Evolutionary conservation across 805 yeast species (phyloP).

Genomic region (Ogataea naganishii): DNA sequence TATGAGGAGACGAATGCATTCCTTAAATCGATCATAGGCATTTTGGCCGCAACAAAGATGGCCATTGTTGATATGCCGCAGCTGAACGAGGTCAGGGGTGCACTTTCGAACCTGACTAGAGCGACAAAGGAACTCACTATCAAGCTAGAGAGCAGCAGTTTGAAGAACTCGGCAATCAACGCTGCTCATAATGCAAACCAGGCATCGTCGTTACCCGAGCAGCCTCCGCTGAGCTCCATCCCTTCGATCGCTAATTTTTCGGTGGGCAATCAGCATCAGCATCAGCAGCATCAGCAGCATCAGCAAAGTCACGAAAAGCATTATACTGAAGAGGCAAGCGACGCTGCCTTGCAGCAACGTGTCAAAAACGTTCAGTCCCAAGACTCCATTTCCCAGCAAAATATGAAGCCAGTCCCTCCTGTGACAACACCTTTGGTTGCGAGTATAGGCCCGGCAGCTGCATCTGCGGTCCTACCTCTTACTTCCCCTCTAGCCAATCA

Average conservation of each 20-base stretch:
- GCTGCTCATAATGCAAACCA: constrained; percentile 8
- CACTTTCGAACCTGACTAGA: constrained; percentile 73
- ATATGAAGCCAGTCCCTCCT: constrained; percentile 16
- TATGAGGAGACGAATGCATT: constrained; percentile 85
- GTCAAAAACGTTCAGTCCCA: constrained; percentile 15
- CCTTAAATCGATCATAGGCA: constrained; percentile 73
- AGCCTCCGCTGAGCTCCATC: constrained; percentile 26
- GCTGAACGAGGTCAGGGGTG: constrained; percentile 69
- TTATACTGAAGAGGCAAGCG: constrained; percentile 4
- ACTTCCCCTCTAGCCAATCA: constrained; percentile 15
- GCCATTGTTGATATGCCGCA: constrained; percentile 78
- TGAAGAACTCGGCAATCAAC: constrained; percentile 21
- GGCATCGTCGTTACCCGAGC: constrained; percentile 12
- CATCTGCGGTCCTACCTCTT: constrained; percentile 24
- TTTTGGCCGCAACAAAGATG: constrained; percentile 73
- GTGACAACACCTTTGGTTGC: constrained; percentile 28
- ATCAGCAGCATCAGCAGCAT: constrained; percentile 1
- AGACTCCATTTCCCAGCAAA: constrained; percentile 14
- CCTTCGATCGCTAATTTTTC: constrained; percentile 26
- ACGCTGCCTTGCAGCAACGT: constrained; percentile 15
- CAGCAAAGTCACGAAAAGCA: constrained; percentile 1
- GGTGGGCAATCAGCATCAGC: constrained; percentile 4
- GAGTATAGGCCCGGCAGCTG: constrained; percentile 25
- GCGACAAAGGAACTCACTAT: constrained; percentile 89
- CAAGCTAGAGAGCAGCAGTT: constrained; percentile 62